Evolutionary conservation across 1,139 yeast species (phyloP).

Genomic region (Arxiozyma slooffiae): DNA sequence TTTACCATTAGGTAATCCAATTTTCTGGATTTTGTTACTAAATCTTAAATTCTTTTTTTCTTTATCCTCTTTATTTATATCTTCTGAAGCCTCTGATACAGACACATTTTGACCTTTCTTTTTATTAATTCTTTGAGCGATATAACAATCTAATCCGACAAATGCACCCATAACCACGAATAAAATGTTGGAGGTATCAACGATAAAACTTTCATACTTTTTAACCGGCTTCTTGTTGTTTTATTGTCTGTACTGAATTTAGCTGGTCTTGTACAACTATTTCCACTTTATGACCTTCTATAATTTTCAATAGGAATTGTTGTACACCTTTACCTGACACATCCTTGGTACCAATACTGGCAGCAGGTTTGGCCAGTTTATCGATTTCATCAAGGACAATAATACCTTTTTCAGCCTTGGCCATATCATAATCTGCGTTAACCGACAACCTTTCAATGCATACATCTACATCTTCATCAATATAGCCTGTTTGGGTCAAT

Average conservation of each 20-base stretch:
- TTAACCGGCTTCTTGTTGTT: slow-evolving; percentile 28
- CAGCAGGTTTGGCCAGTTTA: slow-evolving; percentile 40
- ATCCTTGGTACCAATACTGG: slow-evolving; percentile 40
- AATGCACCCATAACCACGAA: slow-evolving; percentile 50
- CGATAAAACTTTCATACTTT: slow-evolving; percentile 34
- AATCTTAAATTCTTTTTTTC: slow-evolving; percentile 13
- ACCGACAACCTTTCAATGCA: slow-evolving; percentile 42
- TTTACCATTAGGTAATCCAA: slow-evolving; percentile 31
- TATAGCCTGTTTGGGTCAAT: slow-evolving; percentile 49
- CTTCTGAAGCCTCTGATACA: not conserved
- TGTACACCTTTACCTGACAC: slow-evolving; percentile 53
- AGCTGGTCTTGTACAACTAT: slow-evolving; percentile 37
- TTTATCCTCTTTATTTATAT: slow-evolving; percentile 2
- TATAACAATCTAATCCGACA: slow-evolving; percentile 41
- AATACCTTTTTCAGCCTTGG: slow-evolving; percentile 42
- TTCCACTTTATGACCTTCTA: slow-evolving; percentile 44
- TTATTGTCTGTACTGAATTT: slow-evolving; percentile 28
- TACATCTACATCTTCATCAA: slow-evolving; percentile 48
- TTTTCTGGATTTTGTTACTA: slow-evolving; percentile 27
- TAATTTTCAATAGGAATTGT: slow-evolving; percentile 42
- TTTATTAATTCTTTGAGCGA: slow-evolving; percentile 32
- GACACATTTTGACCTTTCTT: slow-evolving; percentile 12
- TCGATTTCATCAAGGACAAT: slow-evolving; percentile 47
- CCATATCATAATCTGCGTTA: slow-evolving; percentile 40
- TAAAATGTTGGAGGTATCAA: slow-evolving; percentile 43